Base-by-base conservation (phyloP, 805 yeast genomes). In the Saccharomycopsis selenospora region DNA sequence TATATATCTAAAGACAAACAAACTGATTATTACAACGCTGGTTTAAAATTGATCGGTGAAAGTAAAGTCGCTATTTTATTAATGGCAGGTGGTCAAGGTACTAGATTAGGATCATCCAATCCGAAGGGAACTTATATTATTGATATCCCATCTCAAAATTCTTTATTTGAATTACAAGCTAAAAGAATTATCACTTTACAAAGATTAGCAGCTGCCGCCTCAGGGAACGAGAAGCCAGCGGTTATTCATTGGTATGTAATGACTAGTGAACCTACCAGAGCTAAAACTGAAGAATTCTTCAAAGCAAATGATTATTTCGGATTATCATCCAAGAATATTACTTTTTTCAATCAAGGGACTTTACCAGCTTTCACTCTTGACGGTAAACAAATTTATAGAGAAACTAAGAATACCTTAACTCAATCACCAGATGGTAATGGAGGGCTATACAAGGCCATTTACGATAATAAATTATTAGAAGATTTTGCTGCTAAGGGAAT, bases 81-180 rank as follows among this genome's bases (percentile, higher is more conserved):
- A 46, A 83, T 93, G 85, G 97, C 99, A 10, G 99, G 99, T 49
- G 99, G 99, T 44, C 99, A 93, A 66, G 99, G 99, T 27, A 85
- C 97, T 5, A 75, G 99, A 54, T 71, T 93, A 47, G 99, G 99
- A 1, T 88, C 96, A 1, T 69, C 80, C 3, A 78, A 70, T 23
- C 99, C 99, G 30, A 93, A 93, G 66, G 99, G 99, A 1, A 91
- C 97, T 66, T 93, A 79, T 62, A 78, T 91, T 62, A 82, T 93
- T 52, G 83, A 83, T 0, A 74, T 93, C 44, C 96, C 96, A 1
- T 85, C 95, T 2, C 72, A 74, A 28, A 87, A 87, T 63, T 78
- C 95, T 1, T 69, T 93, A 50, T 93, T 93, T 66, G 96, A 89
- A 64, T 75, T 93, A 48, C 99, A 93, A 68, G 93, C 95, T 20